phyloP scores from a whole-genome alignment of 2,329 filamentous ascomycete species.

The Colletotrichum destructivum region DNA sequence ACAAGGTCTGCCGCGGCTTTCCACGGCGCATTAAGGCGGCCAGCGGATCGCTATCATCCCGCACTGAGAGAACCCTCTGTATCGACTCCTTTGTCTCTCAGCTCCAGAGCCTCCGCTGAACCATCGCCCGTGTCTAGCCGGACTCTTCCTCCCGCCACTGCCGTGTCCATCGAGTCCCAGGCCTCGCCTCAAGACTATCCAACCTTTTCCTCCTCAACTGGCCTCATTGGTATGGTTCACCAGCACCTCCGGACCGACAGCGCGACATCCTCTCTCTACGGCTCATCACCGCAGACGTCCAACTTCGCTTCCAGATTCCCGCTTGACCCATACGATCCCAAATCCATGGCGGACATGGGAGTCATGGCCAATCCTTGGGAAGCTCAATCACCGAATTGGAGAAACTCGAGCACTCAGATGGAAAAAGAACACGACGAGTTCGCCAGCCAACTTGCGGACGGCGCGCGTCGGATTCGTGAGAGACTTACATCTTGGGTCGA shows the following conservation, averaged over 20 bases:
- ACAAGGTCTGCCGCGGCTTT: too few relatives aligned
- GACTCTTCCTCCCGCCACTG: too few relatives aligned
- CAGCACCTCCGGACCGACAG: slow-evolving; percentile 83
- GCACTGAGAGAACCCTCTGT: too few relatives aligned
- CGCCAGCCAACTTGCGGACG: slow-evolving; percentile 79
- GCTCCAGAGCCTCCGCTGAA: too few relatives aligned
- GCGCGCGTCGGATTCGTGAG: slow-evolving; percentile 80
- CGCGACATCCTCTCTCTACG: slow-evolving; percentile 84
- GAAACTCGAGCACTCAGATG: slow-evolving; percentile 51
- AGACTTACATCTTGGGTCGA: slow-evolving; percentile 79
- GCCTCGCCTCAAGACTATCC: too few relatives aligned
- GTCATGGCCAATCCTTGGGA: slow-evolving; percentile 63
- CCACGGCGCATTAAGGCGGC: too few relatives aligned
- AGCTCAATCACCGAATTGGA: slow-evolving; percentile 45
- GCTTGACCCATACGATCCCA: slow-evolving; percentile 50
- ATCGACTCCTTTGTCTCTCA: too few relatives aligned
- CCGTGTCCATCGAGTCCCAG: too few relatives aligned
- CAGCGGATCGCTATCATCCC: too few relatives aligned
- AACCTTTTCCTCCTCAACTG: too few relatives aligned
- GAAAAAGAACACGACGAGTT: slow-evolving; percentile 78
- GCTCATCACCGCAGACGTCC: slow-evolving; percentile 58
- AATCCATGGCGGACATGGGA: slow-evolving; percentile 51
- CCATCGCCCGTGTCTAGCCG: too few relatives aligned
- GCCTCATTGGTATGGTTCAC: too few relatives aligned
- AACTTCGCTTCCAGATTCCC: slow-evolving; percentile 58